A percentile compares a stretch with the other conserved stretches of the same genome.
Evolutionary conservation across 2,329 filamentous ascomycete species (phyloP).

Genomic region (Beauveria caledonica): DNA sequence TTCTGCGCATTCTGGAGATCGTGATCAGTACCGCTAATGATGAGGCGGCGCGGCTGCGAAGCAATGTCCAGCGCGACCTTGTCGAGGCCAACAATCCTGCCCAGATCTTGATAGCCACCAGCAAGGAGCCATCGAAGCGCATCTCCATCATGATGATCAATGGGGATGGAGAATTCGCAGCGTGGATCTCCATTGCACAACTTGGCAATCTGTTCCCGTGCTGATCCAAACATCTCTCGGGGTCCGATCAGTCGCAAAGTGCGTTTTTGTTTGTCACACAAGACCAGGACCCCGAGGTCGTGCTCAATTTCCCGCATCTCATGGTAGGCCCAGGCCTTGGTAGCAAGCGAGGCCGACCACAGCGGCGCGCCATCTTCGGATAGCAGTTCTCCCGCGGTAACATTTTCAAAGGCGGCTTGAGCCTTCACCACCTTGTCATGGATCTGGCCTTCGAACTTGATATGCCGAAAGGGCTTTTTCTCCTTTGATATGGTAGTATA

Average conservation of each 20-base stretch:
- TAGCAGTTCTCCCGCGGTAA: background rate
- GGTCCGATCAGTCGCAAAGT: background rate
- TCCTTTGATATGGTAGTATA: background rate
- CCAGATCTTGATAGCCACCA: background rate
- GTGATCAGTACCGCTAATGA: slow-evolving; percentile 1
- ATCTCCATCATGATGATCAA: background rate
- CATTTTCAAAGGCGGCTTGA: background rate
- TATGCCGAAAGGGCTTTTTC: background rate
- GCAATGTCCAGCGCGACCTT: slow-evolving; percentile 9
- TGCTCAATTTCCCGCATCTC: background rate
- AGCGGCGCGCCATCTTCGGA: background rate
- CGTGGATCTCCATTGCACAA: slow-evolving; percentile 2
- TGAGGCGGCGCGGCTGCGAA: background rate
- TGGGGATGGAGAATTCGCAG: background rate
- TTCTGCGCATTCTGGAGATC: background rate
- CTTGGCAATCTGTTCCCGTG: background rate
- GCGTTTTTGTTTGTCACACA: background rate
- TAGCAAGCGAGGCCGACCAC: slow-evolving; percentile 9
- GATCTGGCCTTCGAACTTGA: background rate
- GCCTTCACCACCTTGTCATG: background rate
- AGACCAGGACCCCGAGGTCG: background rate
- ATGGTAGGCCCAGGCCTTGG: slow-evolving; percentile 5
- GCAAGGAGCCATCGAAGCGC: slow-evolving; percentile 1
- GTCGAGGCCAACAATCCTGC: background rate
- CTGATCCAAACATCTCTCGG: background rate